These are phyloP conservation scores for Fusarium sp. DNA, from an alignment of 2,329 filamentous ascomycete species.

Conservation along the genomic window DNA sequence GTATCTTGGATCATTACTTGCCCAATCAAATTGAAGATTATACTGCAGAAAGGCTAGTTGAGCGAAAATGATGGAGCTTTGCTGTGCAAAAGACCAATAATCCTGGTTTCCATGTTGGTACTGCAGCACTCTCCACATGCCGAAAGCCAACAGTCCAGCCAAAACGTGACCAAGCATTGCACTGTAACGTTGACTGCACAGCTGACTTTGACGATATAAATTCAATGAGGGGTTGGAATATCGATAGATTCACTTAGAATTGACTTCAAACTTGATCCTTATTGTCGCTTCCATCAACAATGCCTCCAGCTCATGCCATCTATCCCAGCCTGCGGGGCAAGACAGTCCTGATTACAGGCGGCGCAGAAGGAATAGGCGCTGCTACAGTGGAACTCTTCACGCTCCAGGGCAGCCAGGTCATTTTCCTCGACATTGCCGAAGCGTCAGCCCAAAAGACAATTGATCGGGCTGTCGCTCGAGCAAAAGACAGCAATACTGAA, in stretches of 20 bases:
- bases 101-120: background rate
- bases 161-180: background rate
- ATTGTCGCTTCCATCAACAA: background rate
- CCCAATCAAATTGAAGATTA: too few species aligned
- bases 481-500: slow-evolving; percentile 17
- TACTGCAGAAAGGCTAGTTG: too few species aligned
- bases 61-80: too few species aligned
- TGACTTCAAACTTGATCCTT: background rate
- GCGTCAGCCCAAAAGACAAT: slow-evolving; percentile 45
- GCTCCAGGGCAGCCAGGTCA: slow-evolving; percentile 56
- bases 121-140: background rate
- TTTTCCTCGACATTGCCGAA: slow-evolving; percentile 57
- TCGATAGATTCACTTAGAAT: too few species aligned
- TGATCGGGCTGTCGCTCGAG: slow-evolving; percentile 31
- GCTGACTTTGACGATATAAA: background rate
- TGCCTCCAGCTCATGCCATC: slow-evolving; percentile 44
- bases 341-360: slow-evolving; percentile 58
- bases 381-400: slow-evolving; percentile 58
- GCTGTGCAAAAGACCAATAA: background rate
- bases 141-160: background rate
- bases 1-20: too few species aligned
- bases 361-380: slow-evolving; percentile 60
- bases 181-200: background rate
- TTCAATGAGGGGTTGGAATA: background rate
- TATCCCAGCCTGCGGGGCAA: slow-evolving; percentile 57